phyloP scores from a whole-genome alignment of 352 stramenopile genomes.

The Phytophthora hybrid region DNA sequence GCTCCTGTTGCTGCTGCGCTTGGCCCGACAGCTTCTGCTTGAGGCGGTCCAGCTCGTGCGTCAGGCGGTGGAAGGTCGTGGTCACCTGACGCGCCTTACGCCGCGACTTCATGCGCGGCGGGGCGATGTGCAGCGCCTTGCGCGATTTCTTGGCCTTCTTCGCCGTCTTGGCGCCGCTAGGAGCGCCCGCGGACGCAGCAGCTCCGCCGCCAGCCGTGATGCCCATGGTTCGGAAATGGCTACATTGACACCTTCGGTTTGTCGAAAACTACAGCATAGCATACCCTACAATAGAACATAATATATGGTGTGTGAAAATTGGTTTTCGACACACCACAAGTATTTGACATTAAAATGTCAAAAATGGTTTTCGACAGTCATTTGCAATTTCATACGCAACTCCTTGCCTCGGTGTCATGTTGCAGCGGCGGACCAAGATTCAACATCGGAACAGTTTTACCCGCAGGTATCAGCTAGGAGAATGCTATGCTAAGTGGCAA shows the following conservation, averaged over 20 bases:
- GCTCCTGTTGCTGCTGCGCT: conserved; percentile 39
- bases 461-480: too few relatives aligned
- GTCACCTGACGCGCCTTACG: conserved; percentile 78
- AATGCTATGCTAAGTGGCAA: too few relatives aligned
- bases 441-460: too few relatives aligned
- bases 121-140: conserved; percentile 67
- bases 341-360: too few relatives aligned
- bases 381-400: too few relatives aligned
- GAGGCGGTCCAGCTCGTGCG: conserved; percentile 70
- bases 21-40: conserved; percentile 42
- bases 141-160: conserved; percentile 59
- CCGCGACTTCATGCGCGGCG: conserved; percentile 72
- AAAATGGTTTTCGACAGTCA: too few relatives aligned
- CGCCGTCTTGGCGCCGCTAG: conserved; percentile 8
- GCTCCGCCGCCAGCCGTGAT: conserved; percentile 26
- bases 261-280: background rate
- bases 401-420: too few relatives aligned
- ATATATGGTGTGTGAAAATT: too few relatives aligned
- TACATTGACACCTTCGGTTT: background rate
- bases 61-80: conserved; percentile 82
- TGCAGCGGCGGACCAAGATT: too few relatives aligned
- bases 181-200: background rate
- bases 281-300: background rate
- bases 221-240: conserved; percentile 22
- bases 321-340: too few relatives aligned